phyloP scores from a whole-genome alignment of 2,329 filamentous ascomycete species.

The Elsinoe arachidis region DNA sequence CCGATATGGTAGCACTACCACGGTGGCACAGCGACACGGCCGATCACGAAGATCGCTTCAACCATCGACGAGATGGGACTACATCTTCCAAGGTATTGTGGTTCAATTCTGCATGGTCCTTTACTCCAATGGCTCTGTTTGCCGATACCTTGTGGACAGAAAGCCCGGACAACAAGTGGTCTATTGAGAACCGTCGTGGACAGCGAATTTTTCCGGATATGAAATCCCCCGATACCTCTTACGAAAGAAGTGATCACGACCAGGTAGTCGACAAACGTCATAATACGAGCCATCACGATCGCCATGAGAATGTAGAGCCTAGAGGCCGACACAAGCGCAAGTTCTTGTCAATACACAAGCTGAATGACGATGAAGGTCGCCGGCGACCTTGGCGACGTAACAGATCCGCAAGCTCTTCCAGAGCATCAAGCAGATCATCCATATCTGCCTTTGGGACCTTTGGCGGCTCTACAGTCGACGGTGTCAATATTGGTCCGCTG shows the following conservation, averaged over 20 bases:
- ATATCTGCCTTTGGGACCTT: constrained; percentile 10
- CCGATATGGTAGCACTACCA: constrained; percentile 24
- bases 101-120: constrained; percentile 74
- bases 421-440: constrained; percentile 9
- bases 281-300: background rate
- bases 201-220: constrained; percentile 56
- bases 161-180: constrained; percentile 65
- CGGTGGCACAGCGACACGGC: constrained; percentile 17
- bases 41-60: constrained; percentile 19
- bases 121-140: constrained; percentile 74
- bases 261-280: background rate
- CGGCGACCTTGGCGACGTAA: constrained; percentile 14
- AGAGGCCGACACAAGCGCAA: constrained; percentile 16
- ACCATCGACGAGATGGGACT: constrained; percentile 32
- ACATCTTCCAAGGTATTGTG: constrained; percentile 54
- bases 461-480: constrained; percentile 20
- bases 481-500: constrained; percentile 39
- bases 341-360: constrained; percentile 16
- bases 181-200: constrained; percentile 74
- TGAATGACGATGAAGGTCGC: constrained; percentile 13
- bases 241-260: constrained; percentile 10
- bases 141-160: constrained; percentile 90
- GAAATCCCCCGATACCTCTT: constrained; percentile 14
- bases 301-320: background rate
- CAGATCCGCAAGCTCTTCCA: constrained; percentile 12